Evolutionary conservation across 1,284 basidiomycete genomes (phyloP).

Genomic region (Cerioporus squamosus): DNA sequence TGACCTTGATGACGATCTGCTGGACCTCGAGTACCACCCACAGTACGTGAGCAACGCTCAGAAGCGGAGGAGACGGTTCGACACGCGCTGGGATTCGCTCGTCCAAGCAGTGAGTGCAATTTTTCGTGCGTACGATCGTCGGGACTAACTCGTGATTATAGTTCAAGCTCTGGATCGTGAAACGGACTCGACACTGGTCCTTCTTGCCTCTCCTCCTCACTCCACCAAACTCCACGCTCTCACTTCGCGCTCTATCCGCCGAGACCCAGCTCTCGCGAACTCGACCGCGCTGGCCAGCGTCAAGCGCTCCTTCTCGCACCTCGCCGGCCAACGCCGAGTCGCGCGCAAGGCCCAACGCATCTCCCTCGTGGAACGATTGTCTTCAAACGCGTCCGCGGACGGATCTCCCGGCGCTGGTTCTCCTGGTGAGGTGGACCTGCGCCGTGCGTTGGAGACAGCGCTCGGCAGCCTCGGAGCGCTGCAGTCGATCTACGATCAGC

Average conservation of each 20-base stretch:
- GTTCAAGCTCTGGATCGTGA: constrained; percentile 80
- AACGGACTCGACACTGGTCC: constrained; percentile 75
- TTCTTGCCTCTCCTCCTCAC: constrained; percentile 76
- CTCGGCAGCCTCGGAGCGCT: constrained; percentile 65
- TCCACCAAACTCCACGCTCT: constrained; percentile 63
- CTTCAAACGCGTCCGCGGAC: constrained; percentile 47
- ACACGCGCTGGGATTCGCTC: constrained; percentile 72
- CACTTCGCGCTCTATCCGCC: constrained; percentile 68
- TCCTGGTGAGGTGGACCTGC: constrained; percentile 62
- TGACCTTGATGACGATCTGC: constrained; percentile 67
- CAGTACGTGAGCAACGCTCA: constrained; percentile 65
- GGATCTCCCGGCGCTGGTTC: constrained; percentile 59
- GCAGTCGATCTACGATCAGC: constrained; percentile 64
- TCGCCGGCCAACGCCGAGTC: constrained; percentile 59
- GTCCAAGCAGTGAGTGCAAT: constrained; percentile 64
- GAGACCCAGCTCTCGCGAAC: constrained; percentile 49
- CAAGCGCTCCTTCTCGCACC: constrained; percentile 57
- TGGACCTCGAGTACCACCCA: constrained; percentile 79
- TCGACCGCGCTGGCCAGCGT: constrained; percentile 56
- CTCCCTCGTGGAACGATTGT: constrained; percentile 62
- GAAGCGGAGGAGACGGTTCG: constrained; percentile 72
- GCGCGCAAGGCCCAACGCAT: constrained; percentile 49
- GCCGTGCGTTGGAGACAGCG: constrained; percentile 65
- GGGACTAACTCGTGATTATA: constrained; percentile 29
- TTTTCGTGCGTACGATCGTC: not conserved